Evolutionary conservation across 306 rosid species (phyloP).

Genomic region (Herpetospermum pedunculosum): DNA sequence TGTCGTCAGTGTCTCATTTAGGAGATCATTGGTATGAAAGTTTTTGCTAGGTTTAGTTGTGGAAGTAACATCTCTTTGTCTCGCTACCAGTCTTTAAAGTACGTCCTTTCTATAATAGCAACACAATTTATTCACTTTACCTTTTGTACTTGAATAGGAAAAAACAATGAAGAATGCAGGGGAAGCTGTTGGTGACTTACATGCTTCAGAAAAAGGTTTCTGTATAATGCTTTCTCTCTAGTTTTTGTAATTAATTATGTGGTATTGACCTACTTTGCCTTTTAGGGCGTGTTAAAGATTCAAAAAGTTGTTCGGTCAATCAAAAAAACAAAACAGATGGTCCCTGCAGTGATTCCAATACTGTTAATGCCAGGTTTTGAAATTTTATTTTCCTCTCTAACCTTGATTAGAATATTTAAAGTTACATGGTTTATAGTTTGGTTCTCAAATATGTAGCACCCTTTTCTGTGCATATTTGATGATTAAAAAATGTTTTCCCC

Average conservation of each 20-base stretch:
- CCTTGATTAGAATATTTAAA: not conserved
- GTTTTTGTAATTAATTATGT: not conserved
- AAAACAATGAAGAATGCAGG: not conserved
- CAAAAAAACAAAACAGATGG: constrained; percentile 26
- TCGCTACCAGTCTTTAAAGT: not conserved
- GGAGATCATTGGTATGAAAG: constrained; percentile 52
- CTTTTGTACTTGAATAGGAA: not conserved
- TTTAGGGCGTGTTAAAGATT: constrained; percentile 10
- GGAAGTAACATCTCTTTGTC: not conserved
- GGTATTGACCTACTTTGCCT: not conserved
- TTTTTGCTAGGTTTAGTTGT: not conserved
- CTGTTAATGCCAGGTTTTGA: constrained; percentile 45
- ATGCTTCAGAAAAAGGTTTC: not conserved
- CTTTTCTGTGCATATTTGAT: not conserved
- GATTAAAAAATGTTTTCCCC: not conserved
- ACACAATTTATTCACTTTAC: not conserved
- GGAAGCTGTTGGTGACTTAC: not conserved
- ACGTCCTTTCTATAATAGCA: not conserved
- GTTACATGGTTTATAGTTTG: not conserved
- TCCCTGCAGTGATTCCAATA: constrained; percentile 26
- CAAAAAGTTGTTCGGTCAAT: constrained; percentile 23
- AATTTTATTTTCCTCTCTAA: not conserved
- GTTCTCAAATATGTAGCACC: not conserved
- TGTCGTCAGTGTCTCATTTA: constrained; percentile 19
- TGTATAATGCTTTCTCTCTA: not conserved